Evolutionary conservation across 306 rosid species (phyloP).

Genomic region (Acmispon strigosus): DNA sequence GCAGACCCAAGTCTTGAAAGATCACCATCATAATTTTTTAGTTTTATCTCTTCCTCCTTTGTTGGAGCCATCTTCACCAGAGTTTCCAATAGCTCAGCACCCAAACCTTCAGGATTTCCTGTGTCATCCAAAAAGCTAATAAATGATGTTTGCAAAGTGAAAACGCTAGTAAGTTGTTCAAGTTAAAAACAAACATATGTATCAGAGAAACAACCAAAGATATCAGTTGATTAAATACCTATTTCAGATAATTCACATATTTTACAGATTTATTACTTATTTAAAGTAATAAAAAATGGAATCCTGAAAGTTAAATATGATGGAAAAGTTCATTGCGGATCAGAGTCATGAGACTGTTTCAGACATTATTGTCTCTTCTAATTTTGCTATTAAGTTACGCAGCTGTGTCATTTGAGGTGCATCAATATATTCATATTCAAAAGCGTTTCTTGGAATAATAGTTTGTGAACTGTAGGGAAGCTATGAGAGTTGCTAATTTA

Average conservation of each 20-base stretch:
- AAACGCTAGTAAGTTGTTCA: background rate
- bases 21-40: slow-evolving; percentile 61
- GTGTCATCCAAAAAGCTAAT: slow-evolving; percentile 18
- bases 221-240: background rate
- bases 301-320: background rate
- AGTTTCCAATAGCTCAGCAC: slow-evolving; percentile 92
- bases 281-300: background rate
- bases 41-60: slow-evolving; percentile 95
- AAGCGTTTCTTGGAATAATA: background rate
- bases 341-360: background rate
- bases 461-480: background rate
- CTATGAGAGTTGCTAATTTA: background rate
- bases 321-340: background rate
- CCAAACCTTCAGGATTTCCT: slow-evolving; percentile 95
- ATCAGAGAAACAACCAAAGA: background rate
- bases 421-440: background rate
- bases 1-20: slow-evolving; percentile 85
- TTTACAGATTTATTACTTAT: background rate
- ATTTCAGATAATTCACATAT: background rate
- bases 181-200: background rate
- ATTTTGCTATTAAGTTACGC: background rate
- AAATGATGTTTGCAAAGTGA: slow-evolving; percentile 14
- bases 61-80: slow-evolving; percentile 99
- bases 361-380: background rate
- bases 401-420: background rate